A percentile compares a stretch with the other conserved stretches of the same genome.
Evolutionary conservation across 148 eudicot species (phyloP).

Genomic region (Rhododendron kiyosumense): DNA sequence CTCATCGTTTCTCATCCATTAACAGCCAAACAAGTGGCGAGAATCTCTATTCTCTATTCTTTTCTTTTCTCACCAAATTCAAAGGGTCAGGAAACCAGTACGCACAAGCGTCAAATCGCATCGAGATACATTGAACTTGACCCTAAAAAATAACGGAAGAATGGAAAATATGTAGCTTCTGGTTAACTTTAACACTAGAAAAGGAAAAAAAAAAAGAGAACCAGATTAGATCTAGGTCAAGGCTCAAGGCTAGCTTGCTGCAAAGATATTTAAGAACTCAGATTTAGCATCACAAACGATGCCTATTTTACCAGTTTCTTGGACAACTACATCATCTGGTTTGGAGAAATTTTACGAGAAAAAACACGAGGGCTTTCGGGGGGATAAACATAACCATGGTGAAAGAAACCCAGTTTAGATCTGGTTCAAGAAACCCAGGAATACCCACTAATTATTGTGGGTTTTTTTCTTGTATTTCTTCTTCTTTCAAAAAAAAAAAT

Average conservation of each 20-base stretch:
- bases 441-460: not conserved
- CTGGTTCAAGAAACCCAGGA: not conserved
- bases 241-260: not conserved
- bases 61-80: too few species aligned
- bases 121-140: not conserved
- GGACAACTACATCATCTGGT: not conserved
- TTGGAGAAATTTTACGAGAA: not conserved
- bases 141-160: not conserved
- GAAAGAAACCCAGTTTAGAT: not conserved
- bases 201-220: not conserved
- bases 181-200: not conserved
- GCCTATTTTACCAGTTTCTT: not conserved
- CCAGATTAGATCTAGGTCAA: not conserved
- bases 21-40: not conserved
- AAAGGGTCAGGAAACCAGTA: not conserved
- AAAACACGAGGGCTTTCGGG: not conserved
- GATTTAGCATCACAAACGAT: not conserved
- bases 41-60: not conserved
- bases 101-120: not conserved
- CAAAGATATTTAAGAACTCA: not conserved
- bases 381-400: not conserved
- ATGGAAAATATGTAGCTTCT: not conserved
- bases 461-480: not conserved
- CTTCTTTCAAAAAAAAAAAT: not conserved
- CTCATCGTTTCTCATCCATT: not conserved